Evolutionary conservation across 441 rosid species (phyloP).

Genomic region (Iberis amara): DNA sequence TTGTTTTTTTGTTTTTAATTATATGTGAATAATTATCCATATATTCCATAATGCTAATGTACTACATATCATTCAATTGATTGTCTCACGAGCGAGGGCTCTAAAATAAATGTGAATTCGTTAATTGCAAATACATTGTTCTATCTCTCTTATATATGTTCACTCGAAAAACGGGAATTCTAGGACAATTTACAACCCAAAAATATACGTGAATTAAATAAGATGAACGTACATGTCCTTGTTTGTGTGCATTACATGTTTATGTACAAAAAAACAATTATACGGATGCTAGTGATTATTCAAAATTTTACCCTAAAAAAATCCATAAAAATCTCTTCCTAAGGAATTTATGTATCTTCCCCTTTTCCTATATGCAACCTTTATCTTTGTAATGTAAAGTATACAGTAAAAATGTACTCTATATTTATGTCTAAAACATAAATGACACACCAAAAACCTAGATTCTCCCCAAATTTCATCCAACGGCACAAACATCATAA

Average conservation of each 20-base stretch:
- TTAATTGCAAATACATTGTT: slow-evolving; percentile 13
- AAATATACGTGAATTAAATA: slow-evolving; percentile 24
- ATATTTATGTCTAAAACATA: slow-evolving; percentile 20
- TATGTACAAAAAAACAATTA: slow-evolving; percentile 18
- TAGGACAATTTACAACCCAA: slow-evolving; percentile 28
- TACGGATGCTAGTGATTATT: slow-evolving; percentile 23
- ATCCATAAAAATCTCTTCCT: slow-evolving; percentile 16
- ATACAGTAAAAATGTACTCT: neutral
- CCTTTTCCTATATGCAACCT: slow-evolving; percentile 25
- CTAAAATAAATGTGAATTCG: slow-evolving; percentile 29
- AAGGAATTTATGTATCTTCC: slow-evolving; percentile 26
- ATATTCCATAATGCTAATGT: slow-evolving; percentile 21
- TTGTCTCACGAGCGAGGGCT: slow-evolving; percentile 27
- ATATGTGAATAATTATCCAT: slow-evolving; percentile 11
- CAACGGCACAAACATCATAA: slow-evolving; percentile 33
- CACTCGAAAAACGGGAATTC: slow-evolving; percentile 28
- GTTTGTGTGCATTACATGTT: slow-evolving; percentile 24
- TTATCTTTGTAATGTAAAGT: slow-evolving; percentile 6
- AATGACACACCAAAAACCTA: slow-evolving; percentile 32
- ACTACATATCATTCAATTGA: slow-evolving; percentile 29
- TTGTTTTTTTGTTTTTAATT: neutral
- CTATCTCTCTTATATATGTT: neutral
- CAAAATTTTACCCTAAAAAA: slow-evolving; percentile 15
- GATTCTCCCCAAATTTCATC: slow-evolving; percentile 30
- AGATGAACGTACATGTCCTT: slow-evolving; percentile 27